Conservation (phyloP, 2,329 filamentous ascomycete species). For the Orbilia blumenaviensis region DNA sequence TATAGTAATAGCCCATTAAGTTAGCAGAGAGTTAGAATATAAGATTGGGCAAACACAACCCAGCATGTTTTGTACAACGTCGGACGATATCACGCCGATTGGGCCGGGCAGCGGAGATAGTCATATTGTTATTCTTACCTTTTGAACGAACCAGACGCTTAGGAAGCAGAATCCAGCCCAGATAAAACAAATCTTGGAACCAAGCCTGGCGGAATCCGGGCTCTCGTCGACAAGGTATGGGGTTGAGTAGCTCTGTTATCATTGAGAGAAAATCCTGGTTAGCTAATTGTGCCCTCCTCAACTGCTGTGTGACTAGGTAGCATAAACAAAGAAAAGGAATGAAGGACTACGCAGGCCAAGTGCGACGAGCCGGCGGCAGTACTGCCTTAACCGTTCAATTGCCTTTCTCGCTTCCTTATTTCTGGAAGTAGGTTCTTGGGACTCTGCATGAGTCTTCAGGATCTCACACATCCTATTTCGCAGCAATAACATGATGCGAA, state of each 20-base stretch:
- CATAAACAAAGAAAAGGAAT: not conserved
- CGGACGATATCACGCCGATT: constrained; percentile 36
- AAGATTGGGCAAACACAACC: not conserved
- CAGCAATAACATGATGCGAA: not conserved
- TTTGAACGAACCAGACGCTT: constrained; percentile 75
- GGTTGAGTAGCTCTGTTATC: constrained; percentile 71
- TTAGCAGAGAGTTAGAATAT: too few species aligned
- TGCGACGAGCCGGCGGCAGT: not conserved
- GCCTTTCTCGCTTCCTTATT: constrained; percentile 40
- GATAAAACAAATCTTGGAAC: constrained; percentile 79
- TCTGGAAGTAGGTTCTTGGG: constrained; percentile 28
- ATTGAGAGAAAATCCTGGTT: constrained; percentile 1
- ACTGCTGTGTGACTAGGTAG: constrained; percentile 14
- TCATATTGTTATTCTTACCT: constrained; percentile 41
- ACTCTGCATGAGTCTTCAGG: constrained; percentile 1
- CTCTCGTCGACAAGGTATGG: constrained; percentile 80
- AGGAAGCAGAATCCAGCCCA: constrained; percentile 80
- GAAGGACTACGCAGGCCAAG: not conserved
- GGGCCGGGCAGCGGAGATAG: constrained; percentile 23
- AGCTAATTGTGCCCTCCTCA: not conserved
- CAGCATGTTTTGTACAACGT: constrained; percentile 14
- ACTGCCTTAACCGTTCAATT: not conserved
- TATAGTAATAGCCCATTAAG: constrained; percentile 3
- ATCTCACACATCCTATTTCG: constrained; percentile 19
- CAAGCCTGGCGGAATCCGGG: constrained; percentile 74